These are phyloP conservation scores for Scenedesmus sp. DNA, from an alignment of 163 green algal species.

Conservation along the genomic window DNA sequence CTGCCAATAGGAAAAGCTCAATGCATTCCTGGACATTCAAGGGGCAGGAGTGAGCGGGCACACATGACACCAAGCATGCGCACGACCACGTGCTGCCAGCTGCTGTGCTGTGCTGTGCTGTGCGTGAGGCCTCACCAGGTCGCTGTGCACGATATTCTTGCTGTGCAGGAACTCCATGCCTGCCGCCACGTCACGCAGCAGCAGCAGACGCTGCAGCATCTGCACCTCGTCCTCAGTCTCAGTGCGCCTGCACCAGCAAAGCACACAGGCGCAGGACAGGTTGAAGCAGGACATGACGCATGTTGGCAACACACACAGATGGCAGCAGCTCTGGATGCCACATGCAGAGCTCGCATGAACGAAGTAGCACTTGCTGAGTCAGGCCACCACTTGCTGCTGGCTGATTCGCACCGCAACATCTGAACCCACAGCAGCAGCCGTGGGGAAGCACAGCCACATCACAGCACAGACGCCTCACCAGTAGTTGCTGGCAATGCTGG, in stretches of 20 bases:
- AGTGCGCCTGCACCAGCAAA: not conserved
- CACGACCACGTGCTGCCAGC: no score
- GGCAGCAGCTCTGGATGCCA: not conserved
- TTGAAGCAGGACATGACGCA: no score
- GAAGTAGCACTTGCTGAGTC: no score
- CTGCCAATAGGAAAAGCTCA: no score
- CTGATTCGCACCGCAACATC: no score
- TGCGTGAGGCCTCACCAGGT: not conserved
- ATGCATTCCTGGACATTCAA: no score
- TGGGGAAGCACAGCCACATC: not conserved
- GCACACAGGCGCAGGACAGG: not conserved
- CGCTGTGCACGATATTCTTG: conserved; percentile 5
- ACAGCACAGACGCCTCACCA: not conserved
- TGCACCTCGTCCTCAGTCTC: conserved; percentile 9
- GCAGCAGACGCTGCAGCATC: conserved; percentile 8
- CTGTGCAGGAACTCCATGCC: conserved; percentile 10
- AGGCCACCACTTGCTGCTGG: no score
- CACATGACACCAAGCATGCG: no score
- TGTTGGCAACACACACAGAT: not conserved
- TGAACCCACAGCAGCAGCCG: no score
- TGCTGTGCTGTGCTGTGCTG: no score
- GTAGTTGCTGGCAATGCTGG: not conserved
- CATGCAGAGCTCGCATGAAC: no score
- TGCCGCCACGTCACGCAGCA: not conserved
- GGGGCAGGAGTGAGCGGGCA: no score